These are phyloP conservation scores for Ophiocordyceps camponoti-rufipedis DNA, from an alignment of 2,329 filamentous ascomycete species.

Conservation along the genomic window DNA sequence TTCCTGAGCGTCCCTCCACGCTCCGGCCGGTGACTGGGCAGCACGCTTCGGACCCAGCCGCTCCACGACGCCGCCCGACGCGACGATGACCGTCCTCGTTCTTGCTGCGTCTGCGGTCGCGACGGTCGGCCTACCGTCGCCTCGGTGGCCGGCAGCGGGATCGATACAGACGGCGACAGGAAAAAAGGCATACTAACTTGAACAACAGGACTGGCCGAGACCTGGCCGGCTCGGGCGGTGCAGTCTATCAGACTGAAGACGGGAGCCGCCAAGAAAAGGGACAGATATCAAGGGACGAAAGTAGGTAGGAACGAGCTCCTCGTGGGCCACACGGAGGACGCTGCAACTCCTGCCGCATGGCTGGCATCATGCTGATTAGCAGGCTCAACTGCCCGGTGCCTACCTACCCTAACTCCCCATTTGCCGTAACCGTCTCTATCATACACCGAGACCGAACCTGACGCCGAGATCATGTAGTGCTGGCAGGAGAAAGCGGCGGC, in stretches of 20 bases:
- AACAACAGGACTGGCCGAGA: background rate
- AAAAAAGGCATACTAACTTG: constrained; percentile 7
- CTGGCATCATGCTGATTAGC: background rate
- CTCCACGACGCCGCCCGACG: constrained; percentile 12
- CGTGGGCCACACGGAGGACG: background rate
- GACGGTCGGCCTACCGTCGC: background rate
- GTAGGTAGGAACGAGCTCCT: background rate
- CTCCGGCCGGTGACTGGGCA: constrained; percentile 30
- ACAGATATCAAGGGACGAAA: background rate
- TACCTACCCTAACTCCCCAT: background rate
- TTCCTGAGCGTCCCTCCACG: constrained; percentile 27
- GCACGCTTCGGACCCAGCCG: constrained; percentile 23
- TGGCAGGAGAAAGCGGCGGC: background rate
- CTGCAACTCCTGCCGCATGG: background rate
- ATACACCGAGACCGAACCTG: background rate
- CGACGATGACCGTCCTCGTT: background rate
- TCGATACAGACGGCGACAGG: constrained; percentile 5
- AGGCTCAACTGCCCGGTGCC: background rate
- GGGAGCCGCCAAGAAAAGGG: background rate
- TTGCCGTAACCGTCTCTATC: background rate
- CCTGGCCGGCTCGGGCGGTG: background rate
- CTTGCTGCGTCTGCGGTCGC: background rate
- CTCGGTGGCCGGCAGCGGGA: constrained; percentile 5
- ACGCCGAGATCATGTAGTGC: background rate
- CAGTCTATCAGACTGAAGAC: background rate